Percentiles rank a stretch among this genome's conserved stretches.
Conservation (phyloP, 495 filamentous ascomycete species). For the Penicillium goetzii region DNA sequence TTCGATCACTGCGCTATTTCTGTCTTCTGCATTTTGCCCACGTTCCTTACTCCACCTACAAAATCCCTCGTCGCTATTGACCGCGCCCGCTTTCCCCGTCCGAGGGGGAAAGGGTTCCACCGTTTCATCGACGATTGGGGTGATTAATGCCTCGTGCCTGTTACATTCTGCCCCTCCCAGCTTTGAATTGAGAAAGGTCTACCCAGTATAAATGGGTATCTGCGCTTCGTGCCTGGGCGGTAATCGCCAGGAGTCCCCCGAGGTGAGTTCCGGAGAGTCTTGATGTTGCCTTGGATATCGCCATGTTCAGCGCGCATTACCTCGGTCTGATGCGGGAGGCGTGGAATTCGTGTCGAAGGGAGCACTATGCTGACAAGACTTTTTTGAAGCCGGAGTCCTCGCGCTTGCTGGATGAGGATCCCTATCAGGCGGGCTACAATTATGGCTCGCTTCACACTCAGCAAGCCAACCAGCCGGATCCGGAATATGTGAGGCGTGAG, state of each 20-base stretch:
- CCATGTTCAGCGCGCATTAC: slow-evolving; percentile 24
- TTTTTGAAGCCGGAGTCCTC: slow-evolving; percentile 50
- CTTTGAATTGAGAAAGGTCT: slow-evolving; percentile 1
- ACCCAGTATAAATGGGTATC: slow-evolving; percentile 48
- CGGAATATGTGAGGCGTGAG: slow-evolving; percentile 54
- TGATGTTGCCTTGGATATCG: neutral
- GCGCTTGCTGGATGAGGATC: slow-evolving; percentile 55
- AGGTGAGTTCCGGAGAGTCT: slow-evolving; percentile 40
- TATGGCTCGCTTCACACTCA: slow-evolving; percentile 48
- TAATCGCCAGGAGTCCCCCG: slow-evolving; percentile 46
- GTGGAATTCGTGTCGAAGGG: slow-evolving; percentile 10
- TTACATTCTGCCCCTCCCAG: slow-evolving; percentile 27
- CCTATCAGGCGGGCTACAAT: slow-evolving; percentile 54
- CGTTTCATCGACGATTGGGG: slow-evolving; percentile 25
- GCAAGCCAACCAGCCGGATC: slow-evolving; percentile 49
- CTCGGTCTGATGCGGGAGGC: slow-evolving; percentile 25
- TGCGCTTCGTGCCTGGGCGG: slow-evolving; percentile 57
- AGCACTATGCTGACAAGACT: slow-evolving; percentile 30
- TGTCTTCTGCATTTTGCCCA: slow-evolving; percentile 17
- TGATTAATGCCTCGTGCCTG: slow-evolving; percentile 36
- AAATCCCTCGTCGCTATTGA: neutral
- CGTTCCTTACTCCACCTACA: slow-evolving; percentile 23
- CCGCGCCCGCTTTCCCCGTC: slow-evolving; percentile 5
- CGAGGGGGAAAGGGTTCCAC: slow-evolving; percentile 23
- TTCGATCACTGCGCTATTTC: slow-evolving; percentile 18